phyloP scores from a whole-genome alignment of 139 green algal species.

The Edaphochlamys debaryana region DNA sequence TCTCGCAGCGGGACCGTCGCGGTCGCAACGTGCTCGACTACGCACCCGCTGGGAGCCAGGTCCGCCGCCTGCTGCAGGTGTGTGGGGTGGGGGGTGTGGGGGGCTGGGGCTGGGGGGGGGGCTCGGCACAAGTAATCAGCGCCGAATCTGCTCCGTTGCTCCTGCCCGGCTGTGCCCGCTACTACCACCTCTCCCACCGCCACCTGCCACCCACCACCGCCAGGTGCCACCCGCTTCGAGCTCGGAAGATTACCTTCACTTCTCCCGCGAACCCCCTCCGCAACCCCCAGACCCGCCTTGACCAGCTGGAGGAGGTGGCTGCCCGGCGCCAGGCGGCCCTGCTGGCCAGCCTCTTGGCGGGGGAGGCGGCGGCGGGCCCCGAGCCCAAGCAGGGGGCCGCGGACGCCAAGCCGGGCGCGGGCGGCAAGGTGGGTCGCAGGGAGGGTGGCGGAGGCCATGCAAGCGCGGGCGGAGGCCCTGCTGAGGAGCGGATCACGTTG shows the following conservation, averaged over 20 bases:
- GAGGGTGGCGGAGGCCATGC: background rate
- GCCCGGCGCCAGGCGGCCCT: conserved; percentile 59
- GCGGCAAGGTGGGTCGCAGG: background rate
- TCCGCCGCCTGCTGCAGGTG: conserved; percentile 46
- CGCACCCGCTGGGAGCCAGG: conserved; percentile 55
- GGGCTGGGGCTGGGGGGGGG: background rate
- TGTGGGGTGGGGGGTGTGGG: background rate
- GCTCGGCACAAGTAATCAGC: too few relatives aligned
- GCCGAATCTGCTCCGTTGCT: background rate
- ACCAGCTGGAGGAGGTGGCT: conserved; percentile 55
- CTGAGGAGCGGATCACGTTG: too few relatives aligned
- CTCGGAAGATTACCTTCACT: too few relatives aligned
- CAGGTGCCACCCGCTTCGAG: too few relatives aligned
- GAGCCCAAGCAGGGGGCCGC: too few relatives aligned
- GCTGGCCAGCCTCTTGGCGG: conserved; percentile 57
- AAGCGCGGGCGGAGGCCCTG: too few relatives aligned
- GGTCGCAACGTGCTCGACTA: conserved; percentile 74
- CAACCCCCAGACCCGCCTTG: conserved; percentile 38
- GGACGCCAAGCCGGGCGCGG: background rate
- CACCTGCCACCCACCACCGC: too few relatives aligned
- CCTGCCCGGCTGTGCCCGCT: too few relatives aligned
- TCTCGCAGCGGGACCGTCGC: conserved; percentile 51
- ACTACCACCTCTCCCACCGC: too few relatives aligned
- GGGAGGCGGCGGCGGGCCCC: background rate
- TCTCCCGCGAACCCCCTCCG: too few relatives aligned